These are phyloP conservation scores for Penicillium hesseltinei DNA, from an alignment of 2,329 filamentous ascomycete genomes.

Conservation along the genomic window DNA sequence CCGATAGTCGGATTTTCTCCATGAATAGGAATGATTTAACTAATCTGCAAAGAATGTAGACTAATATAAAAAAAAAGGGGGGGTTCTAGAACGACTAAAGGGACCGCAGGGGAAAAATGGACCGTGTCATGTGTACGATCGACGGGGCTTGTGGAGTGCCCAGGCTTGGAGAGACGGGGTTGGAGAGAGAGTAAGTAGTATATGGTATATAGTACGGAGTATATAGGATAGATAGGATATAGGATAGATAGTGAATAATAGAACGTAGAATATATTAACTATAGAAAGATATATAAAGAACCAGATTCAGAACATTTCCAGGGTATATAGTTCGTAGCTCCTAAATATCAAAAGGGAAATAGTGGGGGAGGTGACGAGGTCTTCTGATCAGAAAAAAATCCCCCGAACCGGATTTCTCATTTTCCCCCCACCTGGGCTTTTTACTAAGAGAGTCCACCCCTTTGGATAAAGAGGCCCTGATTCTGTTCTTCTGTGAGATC, in stretches of 20 bases:
- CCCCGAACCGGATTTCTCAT: conserved; percentile 26
- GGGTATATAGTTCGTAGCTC: too few relatives aligned
- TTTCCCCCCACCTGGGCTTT: conserved; percentile 7
- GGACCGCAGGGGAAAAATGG: conserved; percentile 21
- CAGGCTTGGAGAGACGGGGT: conserved; percentile 6
- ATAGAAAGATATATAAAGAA: not conserved
- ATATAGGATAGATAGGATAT: not conserved
- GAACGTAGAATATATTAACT: not conserved
- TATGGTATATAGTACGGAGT: too few relatives aligned
- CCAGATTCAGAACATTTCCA: too few relatives aligned
- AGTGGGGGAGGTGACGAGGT: conserved; percentile 29
- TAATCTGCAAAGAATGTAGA: conserved; percentile 12
- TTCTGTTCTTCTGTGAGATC: not conserved
- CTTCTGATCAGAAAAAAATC: conserved; percentile 37
- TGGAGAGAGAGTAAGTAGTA: not conserved
- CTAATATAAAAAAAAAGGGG: conserved; percentile 8
- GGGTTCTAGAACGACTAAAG: conserved; percentile 23
- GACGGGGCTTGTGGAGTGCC: conserved; percentile 16
- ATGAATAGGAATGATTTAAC: conserved; percentile 19
- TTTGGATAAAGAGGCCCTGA: conserved; percentile 26
- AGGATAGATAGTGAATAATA: too few relatives aligned
- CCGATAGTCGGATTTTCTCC: conserved; percentile 18
- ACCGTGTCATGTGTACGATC: conserved; percentile 30
- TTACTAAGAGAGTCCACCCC: conserved; percentile 16
- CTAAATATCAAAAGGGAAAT: not conserved